Percentiles rank a stretch among this genome's conserved stretches.
Evolutionary conservation across 345 rosid genomes (phyloP).

Genomic region (Mercurialis annua): DNA sequence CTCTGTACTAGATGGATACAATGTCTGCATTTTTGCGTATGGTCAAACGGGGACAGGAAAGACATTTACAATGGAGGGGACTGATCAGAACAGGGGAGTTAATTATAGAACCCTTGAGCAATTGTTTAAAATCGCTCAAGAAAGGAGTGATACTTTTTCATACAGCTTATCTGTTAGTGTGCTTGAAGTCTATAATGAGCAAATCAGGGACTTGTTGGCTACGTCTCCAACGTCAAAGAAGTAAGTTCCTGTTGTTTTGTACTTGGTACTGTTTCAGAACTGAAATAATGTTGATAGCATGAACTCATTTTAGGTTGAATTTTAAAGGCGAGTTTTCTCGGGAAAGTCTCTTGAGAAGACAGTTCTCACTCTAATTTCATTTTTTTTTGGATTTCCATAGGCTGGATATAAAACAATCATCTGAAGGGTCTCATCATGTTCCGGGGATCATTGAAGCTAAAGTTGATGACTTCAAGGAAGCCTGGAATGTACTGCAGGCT

Average conservation of each 20-base stretch:
- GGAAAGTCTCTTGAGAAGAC: background rate
- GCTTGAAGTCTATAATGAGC: conserved; percentile 97
- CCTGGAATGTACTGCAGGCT: conserved; percentile 78
- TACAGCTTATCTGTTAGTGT: conserved; percentile 86
- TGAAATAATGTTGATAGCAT: background rate
- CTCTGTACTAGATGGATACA: conserved; percentile 93
- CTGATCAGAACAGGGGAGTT: conserved; percentile 78
- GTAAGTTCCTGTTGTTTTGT: conserved; percentile 34
- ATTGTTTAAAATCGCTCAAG: conserved; percentile 64
- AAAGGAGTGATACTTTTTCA: conserved; percentile 66
- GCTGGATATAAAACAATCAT: conserved; percentile 90
- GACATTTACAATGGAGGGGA: conserved; percentile 99
- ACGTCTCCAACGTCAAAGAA: conserved; percentile 74
- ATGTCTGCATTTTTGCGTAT: conserved; percentile 94
- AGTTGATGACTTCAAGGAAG: conserved; percentile 70
- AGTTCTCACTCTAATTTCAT: conserved; percentile 1
- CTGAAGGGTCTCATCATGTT: conserved; percentile 78
- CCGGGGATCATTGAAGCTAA: conserved; percentile 86
- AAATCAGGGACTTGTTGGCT: conserved; percentile 86
- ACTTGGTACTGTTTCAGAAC: background rate
- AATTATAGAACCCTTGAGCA: conserved; percentile 88
- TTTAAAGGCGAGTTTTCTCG: background rate
- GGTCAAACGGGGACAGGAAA: conserved; percentile 99
- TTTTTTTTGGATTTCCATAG: conserved; percentile 28
- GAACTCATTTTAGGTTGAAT: background rate